Evolutionary conservation across 139 green algal species (phyloP).

Genomic region (Chara braunii): DNA sequence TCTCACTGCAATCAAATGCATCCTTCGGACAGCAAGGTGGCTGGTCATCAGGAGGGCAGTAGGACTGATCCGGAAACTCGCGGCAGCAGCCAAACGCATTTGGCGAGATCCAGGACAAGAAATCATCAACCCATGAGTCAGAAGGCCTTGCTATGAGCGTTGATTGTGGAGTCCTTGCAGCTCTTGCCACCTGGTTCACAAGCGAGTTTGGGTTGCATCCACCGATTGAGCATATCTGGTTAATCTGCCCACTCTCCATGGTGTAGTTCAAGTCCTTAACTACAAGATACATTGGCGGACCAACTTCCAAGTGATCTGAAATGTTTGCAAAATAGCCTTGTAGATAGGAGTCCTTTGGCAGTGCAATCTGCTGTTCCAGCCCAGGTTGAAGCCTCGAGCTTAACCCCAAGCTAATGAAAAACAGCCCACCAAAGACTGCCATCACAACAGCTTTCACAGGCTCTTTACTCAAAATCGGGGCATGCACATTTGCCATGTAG

Average conservation of each 20-base stretch:
- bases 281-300: slow-evolving; percentile 75
- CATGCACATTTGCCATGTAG: slow-evolving; percentile 29
- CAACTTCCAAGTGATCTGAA: slow-evolving; percentile 64
- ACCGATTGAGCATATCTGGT: slow-evolving; percentile 59
- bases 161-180: slow-evolving; percentile 33
- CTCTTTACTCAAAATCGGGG: background rate
- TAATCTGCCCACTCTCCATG: slow-evolving; percentile 43
- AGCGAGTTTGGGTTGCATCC: slow-evolving; percentile 69
- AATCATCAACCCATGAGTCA: slow-evolving; percentile 89
- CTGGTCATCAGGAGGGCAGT: slow-evolving; percentile 43
- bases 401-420: slow-evolving; percentile 15
- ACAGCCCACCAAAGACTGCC: slow-evolving; percentile 13
- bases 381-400: slow-evolving; percentile 44
- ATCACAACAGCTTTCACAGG: slow-evolving; percentile 25
- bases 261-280: slow-evolving; percentile 63
- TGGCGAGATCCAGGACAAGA: slow-evolving; percentile 73
- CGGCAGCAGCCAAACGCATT: slow-evolving; percentile 60
- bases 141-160: slow-evolving; percentile 61
- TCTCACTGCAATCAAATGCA: background rate
- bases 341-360: slow-evolving; percentile 83
- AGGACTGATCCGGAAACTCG: slow-evolving; percentile 6
- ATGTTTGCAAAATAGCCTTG: slow-evolving; percentile 79
- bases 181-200: slow-evolving; percentile 52
- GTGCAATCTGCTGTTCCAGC: slow-evolving; percentile 76
- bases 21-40: slow-evolving; percentile 11